phyloP scores from a whole-genome alignment of 306 rosid genomes.

The Cicer cuneatum region DNA sequence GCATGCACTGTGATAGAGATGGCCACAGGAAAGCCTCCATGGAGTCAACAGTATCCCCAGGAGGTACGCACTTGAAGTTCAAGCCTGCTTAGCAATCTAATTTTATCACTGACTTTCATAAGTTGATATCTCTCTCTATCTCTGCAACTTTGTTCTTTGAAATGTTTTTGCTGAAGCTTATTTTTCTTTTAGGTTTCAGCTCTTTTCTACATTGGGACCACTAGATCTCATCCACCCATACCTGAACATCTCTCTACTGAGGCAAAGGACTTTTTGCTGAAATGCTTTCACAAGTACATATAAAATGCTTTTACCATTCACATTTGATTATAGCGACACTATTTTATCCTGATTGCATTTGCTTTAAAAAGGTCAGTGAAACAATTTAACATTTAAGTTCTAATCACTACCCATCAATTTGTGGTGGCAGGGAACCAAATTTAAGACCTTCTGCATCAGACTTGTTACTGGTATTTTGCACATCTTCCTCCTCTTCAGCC shows the following conservation, averaged over 20 bases:
- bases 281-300: slow-evolving; percentile 81
- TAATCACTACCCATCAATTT: slow-evolving; percentile 44
- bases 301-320: slow-evolving; percentile 30
- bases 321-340: neutral
- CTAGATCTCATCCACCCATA: slow-evolving; percentile 94
- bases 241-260: slow-evolving; percentile 90
- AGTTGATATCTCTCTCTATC: slow-evolving; percentile 11
- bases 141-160: slow-evolving; percentile 7
- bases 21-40: slow-evolving; percentile 99
- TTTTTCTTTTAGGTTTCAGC: slow-evolving; percentile 80
- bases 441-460: slow-evolving; percentile 80
- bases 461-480: slow-evolving; percentile 70
- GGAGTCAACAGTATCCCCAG: slow-evolving; percentile 92
- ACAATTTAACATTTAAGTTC: slow-evolving; percentile 41
- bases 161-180: slow-evolving; percentile 38
- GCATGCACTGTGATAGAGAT: slow-evolving; percentile 96
- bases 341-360: slow-evolving; percentile 25
- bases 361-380: slow-evolving; percentile 31
- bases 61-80: slow-evolving; percentile 61
- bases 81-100: slow-evolving; percentile 33
- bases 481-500: slow-evolving; percentile 26
- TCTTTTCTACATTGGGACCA: slow-evolving; percentile 85
- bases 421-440: slow-evolving; percentile 84
- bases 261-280: slow-evolving; percentile 83
- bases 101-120: slow-evolving; percentile 21